Base-by-base conservation (phyloP, 2,329 filamentous ascomycete genomes). In the Nectriaceae sp. region DNA sequence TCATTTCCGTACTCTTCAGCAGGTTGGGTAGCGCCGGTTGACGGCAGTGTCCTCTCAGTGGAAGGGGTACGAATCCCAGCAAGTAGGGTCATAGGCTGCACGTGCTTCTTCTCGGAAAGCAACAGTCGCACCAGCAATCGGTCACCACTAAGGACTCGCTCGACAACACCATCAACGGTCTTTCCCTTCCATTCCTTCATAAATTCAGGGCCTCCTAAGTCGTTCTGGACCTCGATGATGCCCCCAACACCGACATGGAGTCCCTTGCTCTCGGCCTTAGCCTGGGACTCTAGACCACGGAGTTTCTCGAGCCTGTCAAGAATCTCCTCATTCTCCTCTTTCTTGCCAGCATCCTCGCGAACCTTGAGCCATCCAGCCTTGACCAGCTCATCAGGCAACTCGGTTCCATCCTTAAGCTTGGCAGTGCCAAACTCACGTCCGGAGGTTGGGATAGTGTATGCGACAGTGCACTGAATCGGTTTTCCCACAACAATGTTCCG, bases 281-380 rank as follows among this genome's bases (percentile, higher is more conserved):
- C 94, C 59, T 88, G 82, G 37, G 82, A 77, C 71, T 97, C 92
- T 26, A 93, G 75, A 40, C 79, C 78, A 59, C 90, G 86, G 52
- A 99, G 82, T 61, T 84, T 86, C 61, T 95, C 88, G 20, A 99
- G 77, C 51, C 88, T 80, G 55, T 85, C 74, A 21, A 80, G 76
- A 8, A 87, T 79, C 43, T 91, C 87, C 49, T 94, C 88, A 2
- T 86, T 85, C 50, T 97, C 91, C 57, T 97, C 92, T 66, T 93
- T 94, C 57, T 88, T 87, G 53, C 91, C 92, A 50, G 93, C 92
- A 70, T 99, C 94, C 63, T 99, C 94, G 55, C 94, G 85, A 51
- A 99, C 82, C 74, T 94, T 96, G 55, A 91, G 75, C 91, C 92
- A 97, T 57, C 94, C 94, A 62, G 91, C 89, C 65, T 90, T 85